These are phyloP conservation scores for Xylariaceae sp. DNA, from an alignment of 2,329 filamentous ascomycete species.

Conservation along the genomic window DNA sequence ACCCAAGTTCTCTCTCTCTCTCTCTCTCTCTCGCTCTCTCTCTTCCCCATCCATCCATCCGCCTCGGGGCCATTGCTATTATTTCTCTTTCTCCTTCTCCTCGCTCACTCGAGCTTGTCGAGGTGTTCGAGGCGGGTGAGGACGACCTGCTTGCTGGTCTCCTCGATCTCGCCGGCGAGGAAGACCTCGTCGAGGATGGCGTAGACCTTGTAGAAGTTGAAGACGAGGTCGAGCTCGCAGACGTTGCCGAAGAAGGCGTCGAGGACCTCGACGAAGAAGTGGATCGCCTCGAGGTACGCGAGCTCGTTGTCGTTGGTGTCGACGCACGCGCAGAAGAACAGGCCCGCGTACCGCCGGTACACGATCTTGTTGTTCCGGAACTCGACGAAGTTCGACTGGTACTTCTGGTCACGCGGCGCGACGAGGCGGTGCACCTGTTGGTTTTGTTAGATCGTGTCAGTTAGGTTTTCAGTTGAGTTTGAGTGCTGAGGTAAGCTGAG, in stretches of 20 bases:
- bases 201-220: conserved; percentile 88
- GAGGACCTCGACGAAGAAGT: conserved; percentile 98
- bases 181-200: conserved; percentile 99
- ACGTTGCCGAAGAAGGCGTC: conserved; percentile 99
- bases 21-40: background rate
- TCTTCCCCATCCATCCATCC: too few relatives aligned
- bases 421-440: conserved; percentile 90
- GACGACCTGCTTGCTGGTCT: conserved; percentile 98
- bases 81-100: background rate
- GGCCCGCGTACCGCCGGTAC: conserved; percentile 93
- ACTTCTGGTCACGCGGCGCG: conserved; percentile 96
- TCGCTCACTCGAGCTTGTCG: conserved; percentile 83
- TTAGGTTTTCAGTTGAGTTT: too few relatives aligned
- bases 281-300: conserved; percentile 94
- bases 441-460: too few relatives aligned
- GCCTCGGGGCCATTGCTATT: too few relatives aligned
- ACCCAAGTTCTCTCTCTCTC: background rate
- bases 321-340: conserved; percentile 99
- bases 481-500: too few relatives aligned
- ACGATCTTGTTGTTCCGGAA: conserved; percentile 94
- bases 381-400: conserved; percentile 99
- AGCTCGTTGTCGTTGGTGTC: conserved; percentile 99
- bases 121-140: conserved; percentile 91
- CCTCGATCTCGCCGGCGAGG: conserved; percentile 94
- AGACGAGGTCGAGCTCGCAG: conserved; percentile 91